Evolutionary conservation across 345 rosid genomes (phyloP).

Genomic region (Combretum micranthum): DNA sequence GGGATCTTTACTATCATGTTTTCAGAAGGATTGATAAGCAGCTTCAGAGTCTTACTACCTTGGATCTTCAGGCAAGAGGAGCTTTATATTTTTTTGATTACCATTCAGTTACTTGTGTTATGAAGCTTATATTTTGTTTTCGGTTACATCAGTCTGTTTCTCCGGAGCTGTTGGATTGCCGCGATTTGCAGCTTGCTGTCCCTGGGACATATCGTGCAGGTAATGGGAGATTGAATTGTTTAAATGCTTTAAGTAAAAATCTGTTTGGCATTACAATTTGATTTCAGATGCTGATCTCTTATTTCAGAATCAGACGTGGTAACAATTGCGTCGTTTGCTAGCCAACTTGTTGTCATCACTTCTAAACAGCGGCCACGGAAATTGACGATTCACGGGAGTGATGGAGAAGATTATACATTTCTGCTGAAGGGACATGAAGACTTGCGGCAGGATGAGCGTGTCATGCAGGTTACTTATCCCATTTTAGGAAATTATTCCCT

Average conservation of each 20-base stretch:
- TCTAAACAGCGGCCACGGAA: constrained; percentile 96
- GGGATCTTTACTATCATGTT: constrained; percentile 97
- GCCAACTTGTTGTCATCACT: constrained; percentile 83
- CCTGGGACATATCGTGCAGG: constrained; percentile 97
- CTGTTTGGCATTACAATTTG: background rate
- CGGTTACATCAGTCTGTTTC: constrained; percentile 67
- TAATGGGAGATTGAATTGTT: constrained; percentile 7
- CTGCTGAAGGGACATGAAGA: constrained; percentile 98
- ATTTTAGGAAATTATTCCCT: background rate
- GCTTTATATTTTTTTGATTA: constrained; percentile 9
- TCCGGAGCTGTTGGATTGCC: constrained; percentile 86
- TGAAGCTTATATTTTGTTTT: constrained; percentile 8
- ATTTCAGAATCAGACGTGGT: constrained; percentile 75
- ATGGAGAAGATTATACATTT: constrained; percentile 88
- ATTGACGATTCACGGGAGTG: constrained; percentile 91
- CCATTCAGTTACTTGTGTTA: constrained; percentile 5
- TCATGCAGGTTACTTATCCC: constrained; percentile 75
- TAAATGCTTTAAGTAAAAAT: no score
- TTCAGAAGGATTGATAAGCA: constrained; percentile 95
- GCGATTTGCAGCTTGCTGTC: constrained; percentile 91
- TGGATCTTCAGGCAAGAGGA: constrained; percentile 79
- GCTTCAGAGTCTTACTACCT: constrained; percentile 78
- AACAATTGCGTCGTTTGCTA: constrained; percentile 84
- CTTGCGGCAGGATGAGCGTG: constrained; percentile 98
- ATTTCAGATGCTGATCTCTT: background rate